Evolutionary conservation across 306 rosid genomes (phyloP), one percentile per base, ranked within the genome.

Genomic region (Cicer arietinum): DNA sequence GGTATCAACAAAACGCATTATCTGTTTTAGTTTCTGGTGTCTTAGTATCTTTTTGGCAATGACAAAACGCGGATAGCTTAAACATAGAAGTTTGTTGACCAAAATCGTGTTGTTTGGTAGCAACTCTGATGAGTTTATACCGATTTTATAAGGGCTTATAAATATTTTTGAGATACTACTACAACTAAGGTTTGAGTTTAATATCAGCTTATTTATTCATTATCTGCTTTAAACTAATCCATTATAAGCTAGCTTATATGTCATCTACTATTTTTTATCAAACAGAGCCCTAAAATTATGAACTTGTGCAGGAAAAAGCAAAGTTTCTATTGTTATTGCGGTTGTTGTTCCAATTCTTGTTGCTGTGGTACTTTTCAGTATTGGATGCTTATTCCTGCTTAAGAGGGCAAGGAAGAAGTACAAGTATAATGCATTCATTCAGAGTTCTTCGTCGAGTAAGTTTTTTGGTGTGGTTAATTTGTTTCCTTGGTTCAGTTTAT

Each of bases 301-400:
- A 18, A 37, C 43, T 63, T 74, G 41, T 44, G 73, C 83, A 87
- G 90, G 81, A 42, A 75, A 72, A 30, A 77, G 62, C 43, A 77
- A 51, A 2, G 59, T 71, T 13, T 10, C 77, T n/a, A 6, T 82
- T 60, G 48, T 77, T 74, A 14, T 80, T 37, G 88, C 80, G 2
- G 67, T 84, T 47, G 41, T 40, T 70, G 67, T 80, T 9, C 87
- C 90, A 12, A 67, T 82, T 82, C 48, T 67, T 73, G 83, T 72
- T 52, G 71, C 42, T 5, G 3, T 77, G 10, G 66, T 37, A 17
- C 77, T 82, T 78, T 44, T 84, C 5, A 22, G 67, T 45, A 10
- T 78, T 11, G 85, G 85, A 5, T 60, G 69, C 51, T 81, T n/a
- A 60, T 81, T 72, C 78, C 78, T 88, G 65, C 80, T 85, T 7